Conservation (phyloP, 2,329 filamentous ascomycete genomes). For the Fusarium secorum region DNA sequence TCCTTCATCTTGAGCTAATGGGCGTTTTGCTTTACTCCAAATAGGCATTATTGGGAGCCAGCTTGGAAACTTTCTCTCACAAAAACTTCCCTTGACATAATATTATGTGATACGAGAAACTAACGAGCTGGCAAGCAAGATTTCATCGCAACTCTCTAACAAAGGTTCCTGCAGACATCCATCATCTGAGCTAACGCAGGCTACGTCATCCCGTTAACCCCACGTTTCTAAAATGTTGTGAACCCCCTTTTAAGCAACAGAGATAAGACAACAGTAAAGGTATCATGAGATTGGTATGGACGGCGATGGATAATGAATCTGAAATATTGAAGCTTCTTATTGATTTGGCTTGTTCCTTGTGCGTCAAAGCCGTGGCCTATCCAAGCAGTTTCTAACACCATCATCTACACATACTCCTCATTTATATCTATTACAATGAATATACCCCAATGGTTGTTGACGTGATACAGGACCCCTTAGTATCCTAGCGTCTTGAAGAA, state of each 20-base stretch:
- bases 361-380: conserved; percentile 26
- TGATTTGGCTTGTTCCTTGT: conserved; percentile 5
- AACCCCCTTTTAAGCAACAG: not conserved
- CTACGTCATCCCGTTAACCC: conserved; percentile 26
- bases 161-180: not conserved
- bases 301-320: not conserved
- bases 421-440: conserved; percentile 42
- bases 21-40: not conserved
- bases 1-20: not conserved
- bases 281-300: conserved; percentile 25
- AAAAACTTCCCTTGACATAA: too few relatives aligned
- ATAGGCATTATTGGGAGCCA: not conserved
- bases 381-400: conserved; percentile 16
- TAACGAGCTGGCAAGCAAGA: not conserved
- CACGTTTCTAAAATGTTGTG: not conserved
- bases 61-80: not conserved
- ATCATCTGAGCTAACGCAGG: conserved; percentile 1
- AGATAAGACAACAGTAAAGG: not conserved
- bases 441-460: conserved; percentile 31
- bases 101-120: not conserved
- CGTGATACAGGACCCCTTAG: conserved; percentile 10
- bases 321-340: not conserved
- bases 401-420: conserved; percentile 32
- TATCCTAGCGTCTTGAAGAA: conserved; percentile 33
- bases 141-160: not conserved